These are phyloP conservation scores for Arthroderma uncinatum DNA, from an alignment of 2,329 filamentous ascomycete genomes.

Conservation along the genomic window DNA sequence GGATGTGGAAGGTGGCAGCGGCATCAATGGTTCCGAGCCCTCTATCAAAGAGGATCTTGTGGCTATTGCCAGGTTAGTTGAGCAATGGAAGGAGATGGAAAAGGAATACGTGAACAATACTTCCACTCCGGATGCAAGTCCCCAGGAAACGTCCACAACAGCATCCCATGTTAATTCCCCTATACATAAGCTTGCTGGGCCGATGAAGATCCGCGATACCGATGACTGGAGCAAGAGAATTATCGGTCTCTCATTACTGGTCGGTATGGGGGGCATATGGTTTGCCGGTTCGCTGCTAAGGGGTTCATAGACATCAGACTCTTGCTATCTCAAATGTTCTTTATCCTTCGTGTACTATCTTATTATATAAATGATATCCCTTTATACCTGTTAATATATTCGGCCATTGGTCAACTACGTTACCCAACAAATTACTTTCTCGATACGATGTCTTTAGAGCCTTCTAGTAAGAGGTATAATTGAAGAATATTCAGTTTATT, in stretches of 20 bases:
- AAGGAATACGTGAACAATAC: slow-evolving; percentile 22
- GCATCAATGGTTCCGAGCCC: slow-evolving; percentile 43
- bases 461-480: too few species aligned
- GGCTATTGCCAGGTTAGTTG: slow-evolving; percentile 52
- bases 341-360: slow-evolving; percentile 1
- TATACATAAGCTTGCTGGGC: slow-evolving; percentile 9
- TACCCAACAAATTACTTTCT: background rate
- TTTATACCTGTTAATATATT: background rate
- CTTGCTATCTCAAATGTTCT: background rate
- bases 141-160: background rate
- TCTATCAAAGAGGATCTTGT: slow-evolving; percentile 58
- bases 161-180: background rate
- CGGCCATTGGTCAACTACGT: background rate
- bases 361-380: background rate
- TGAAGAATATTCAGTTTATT: background rate
- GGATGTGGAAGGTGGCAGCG: slow-evolving; percentile 58
- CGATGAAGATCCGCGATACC: slow-evolving; percentile 17
- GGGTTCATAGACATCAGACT: background rate
- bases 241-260: slow-evolving; percentile 20
- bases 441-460: too few species aligned
- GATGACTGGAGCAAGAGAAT: slow-evolving; percentile 19
- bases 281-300: slow-evolving; percentile 15
- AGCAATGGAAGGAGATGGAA: slow-evolving; percentile 39
- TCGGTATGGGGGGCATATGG: slow-evolving; percentile 22
- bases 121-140: slow-evolving; percentile 5